Evolutionary conservation across 2,329 filamentous ascomycete genomes (phyloP), one percentile per base, ranked within the genome.

Genomic region (Boeremia lycopersici): DNA sequence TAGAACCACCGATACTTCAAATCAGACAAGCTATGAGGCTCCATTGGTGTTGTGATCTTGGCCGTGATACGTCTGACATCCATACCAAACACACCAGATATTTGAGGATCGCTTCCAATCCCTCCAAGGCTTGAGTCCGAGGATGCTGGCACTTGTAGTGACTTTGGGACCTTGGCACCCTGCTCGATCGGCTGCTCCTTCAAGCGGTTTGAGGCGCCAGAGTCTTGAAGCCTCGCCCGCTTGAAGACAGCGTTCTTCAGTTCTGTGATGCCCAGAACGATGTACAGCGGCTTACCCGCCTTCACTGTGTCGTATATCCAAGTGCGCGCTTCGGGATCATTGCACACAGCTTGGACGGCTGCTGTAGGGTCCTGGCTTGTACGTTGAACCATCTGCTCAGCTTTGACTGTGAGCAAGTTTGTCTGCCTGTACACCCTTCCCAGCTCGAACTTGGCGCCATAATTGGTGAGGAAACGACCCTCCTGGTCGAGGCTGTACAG

Each of bases 361-460:
- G 57, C 56, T 10, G 46, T 45, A 0, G 71, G 60, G 33, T 57
- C 44, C 55, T 72, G 68, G 49, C 62, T 70, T 2, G 64, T 69
- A 15, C 72, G 69, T 48, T 75, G 72, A 25, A 75, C 69, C 71
- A 75, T 75, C 57, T 75, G 71, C 60, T 75, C 71, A 2, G 71
- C 71, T 35, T 55, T 62, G 39, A 75, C 72, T 2, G 65, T 73
- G 23, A 75, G 62, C 42, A 75, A 61, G 29, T 75, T 72, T 9
- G 72, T 71, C 62, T 75, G 71, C 26, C 72, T 61, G 64, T 70
- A 75, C 57, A 75, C 65, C 31, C 67, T 61, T 8, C 72, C 72
- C 1, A 75, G 63, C 41, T 75, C 72, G 60, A 74, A 75, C 47
- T 72, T 73, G 56, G 71, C 70, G 57, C 72, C 72, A 61, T 74